These are phyloP conservation scores for Alternaria metachromatica DNA, from an alignment of 2,329 filamentous ascomycete genomes.

Conservation along the genomic window DNA sequence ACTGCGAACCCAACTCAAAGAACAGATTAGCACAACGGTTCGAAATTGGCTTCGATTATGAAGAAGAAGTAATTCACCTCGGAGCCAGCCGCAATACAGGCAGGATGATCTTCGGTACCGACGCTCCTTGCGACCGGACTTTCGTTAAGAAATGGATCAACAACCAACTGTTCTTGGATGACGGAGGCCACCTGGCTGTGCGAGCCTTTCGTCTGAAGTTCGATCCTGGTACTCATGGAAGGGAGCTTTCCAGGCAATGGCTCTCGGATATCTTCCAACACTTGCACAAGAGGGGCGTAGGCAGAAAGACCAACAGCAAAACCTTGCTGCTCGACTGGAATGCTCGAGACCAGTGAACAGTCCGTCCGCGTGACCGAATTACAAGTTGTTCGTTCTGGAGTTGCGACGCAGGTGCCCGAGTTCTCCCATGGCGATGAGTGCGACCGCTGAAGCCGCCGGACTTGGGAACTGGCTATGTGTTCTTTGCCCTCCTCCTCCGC, in stretches of 20 bases:
- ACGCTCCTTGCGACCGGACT: neutral
- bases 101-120: neutral
- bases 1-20: neutral
- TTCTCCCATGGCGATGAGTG: neutral
- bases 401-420: neutral
- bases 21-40: neutral
- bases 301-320: neutral
- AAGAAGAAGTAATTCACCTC: neutral
- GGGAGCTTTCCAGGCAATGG: neutral
- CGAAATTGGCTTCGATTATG: neutral
- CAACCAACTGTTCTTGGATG: neutral
- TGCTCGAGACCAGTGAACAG: neutral
- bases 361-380: neutral
- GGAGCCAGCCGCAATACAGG: neutral
- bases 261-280: neutral
- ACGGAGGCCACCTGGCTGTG: neutral
- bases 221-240: neutral
- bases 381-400: rapidly evolving
- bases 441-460: neutral
- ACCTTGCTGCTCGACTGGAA: neutral
- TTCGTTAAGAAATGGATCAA: neutral
- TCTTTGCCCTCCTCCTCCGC: neutral
- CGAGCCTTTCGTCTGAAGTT: neutral
- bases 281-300: neutral
- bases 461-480: neutral